Conservation (phyloP, 73 alveolate species). For the Paramecium tetraurelia region DNA sequence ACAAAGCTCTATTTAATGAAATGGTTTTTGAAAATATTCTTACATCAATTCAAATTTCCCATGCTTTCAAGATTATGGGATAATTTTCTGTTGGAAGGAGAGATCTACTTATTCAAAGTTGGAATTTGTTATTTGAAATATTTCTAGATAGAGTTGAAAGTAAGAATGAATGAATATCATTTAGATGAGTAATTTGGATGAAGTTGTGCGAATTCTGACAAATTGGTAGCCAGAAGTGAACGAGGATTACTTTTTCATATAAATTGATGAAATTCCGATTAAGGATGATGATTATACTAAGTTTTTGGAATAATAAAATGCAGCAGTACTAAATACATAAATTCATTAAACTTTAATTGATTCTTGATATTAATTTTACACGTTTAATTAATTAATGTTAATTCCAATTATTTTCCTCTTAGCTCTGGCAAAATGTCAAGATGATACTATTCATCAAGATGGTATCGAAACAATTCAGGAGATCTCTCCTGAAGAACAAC, state of each 20-base stretch:
- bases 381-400: not conserved
- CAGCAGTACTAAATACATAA: not conserved
- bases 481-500: not conserved
- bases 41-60: conserved; percentile 70
- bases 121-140: conserved; percentile 39
- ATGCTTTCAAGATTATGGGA: conserved; percentile 85
- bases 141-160: conserved; percentile 26
- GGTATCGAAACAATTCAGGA: not conserved
- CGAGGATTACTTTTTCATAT: not conserved
- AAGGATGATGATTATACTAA: not conserved
- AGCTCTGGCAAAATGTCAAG: not conserved
- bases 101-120: conserved; percentile 63
- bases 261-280: not conserved
- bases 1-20: conserved; percentile 77
- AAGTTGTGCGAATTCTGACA: not conserved
- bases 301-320: not conserved
- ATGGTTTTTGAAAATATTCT: conserved; percentile 79
- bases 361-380: not conserved
- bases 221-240: not conserved
- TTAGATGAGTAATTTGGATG: not conserved
- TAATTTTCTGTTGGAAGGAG: conserved; percentile 88
- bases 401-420: not conserved
- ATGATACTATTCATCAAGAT: not conserved
- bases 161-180: not conserved
- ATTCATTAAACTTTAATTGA: not conserved